Evolutionary conservation across 805 yeast species (phyloP).

Genomic region (Spencermartinsiella europaea): DNA sequence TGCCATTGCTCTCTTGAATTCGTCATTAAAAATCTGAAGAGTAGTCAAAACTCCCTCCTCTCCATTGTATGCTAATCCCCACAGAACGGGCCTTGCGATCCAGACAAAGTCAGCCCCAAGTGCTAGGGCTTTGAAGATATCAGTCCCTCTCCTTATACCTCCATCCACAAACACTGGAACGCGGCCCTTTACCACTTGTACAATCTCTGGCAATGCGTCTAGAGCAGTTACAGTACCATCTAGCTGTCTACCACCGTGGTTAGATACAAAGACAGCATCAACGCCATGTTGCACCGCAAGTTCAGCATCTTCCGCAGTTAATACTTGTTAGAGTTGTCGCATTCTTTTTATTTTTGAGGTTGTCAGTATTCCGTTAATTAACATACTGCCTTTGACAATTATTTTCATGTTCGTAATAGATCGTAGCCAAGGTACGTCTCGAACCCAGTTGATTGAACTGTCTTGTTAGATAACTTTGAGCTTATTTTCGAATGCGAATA

Average conservation of each 20-base stretch:
- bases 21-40: constrained; percentile 23
- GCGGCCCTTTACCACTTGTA: constrained; percentile 35
- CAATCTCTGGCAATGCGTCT: constrained; percentile 58
- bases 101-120: constrained; percentile 67
- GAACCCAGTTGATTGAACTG: constrained; percentile 26
- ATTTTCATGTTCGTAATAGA: constrained; percentile 41
- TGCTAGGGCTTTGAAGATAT: constrained; percentile 60
- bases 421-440: constrained; percentile 29
- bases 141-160: constrained; percentile 65
- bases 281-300: constrained; percentile 56
- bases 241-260: constrained; percentile 73
- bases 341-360: neutral
- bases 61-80: constrained; percentile 64
- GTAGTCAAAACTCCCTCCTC: constrained; percentile 52
- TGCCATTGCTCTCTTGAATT: constrained; percentile 24
- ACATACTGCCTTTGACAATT: constrained; percentile 48
- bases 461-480: too few species aligned
- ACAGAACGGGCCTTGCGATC: constrained; percentile 60
- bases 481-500: too few species aligned
- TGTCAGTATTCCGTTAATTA: constrained; percentile 28
- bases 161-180: constrained; percentile 63
- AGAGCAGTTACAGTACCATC: constrained; percentile 60
- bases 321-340: neutral
- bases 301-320: constrained; percentile 56
- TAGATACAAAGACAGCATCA: constrained; percentile 61